Evolutionary conservation across 225 moss, liverwort and hornwort genomes (phyloP).

Genomic region (Ulota crispa): DNA sequence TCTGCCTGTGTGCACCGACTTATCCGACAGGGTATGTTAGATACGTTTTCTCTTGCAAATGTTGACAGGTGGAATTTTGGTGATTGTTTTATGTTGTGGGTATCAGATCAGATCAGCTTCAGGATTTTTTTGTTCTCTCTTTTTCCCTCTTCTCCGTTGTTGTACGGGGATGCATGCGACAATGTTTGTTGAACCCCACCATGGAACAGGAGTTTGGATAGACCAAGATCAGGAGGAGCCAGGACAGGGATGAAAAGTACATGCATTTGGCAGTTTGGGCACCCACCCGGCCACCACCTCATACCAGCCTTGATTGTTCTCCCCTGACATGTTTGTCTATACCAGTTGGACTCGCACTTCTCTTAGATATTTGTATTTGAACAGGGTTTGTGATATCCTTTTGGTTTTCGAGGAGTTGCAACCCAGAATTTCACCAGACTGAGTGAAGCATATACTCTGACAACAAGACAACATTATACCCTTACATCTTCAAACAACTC

Average conservation of each 20-base stretch:
- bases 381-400: not conserved
- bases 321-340: not conserved
- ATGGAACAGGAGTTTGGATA: slow-evolving; percentile 23
- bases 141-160: not conserved
- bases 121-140: not conserved
- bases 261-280: not conserved
- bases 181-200: slow-evolving; percentile 16
- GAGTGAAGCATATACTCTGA: not conserved
- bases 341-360: not conserved
- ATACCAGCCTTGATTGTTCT: not conserved
- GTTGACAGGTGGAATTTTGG: slow-evolving; percentile 13
- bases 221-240: not conserved
- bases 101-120: not conserved
- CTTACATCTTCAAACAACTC: not conserved
- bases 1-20: slow-evolving; percentile 17
- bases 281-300: slow-evolving; percentile 16
- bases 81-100: not conserved
- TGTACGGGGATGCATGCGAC: not conserved
- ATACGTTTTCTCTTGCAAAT: not conserved
- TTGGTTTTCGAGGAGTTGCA: not conserved
- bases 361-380: not conserved
- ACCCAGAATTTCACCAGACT: not conserved
- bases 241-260: not conserved
- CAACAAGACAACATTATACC: not conserved
- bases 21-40: slow-evolving; percentile 21